phyloP scores from a whole-genome alignment of 2,329 filamentous ascomycete species.

The Cladophialophora exuberans region DNA sequence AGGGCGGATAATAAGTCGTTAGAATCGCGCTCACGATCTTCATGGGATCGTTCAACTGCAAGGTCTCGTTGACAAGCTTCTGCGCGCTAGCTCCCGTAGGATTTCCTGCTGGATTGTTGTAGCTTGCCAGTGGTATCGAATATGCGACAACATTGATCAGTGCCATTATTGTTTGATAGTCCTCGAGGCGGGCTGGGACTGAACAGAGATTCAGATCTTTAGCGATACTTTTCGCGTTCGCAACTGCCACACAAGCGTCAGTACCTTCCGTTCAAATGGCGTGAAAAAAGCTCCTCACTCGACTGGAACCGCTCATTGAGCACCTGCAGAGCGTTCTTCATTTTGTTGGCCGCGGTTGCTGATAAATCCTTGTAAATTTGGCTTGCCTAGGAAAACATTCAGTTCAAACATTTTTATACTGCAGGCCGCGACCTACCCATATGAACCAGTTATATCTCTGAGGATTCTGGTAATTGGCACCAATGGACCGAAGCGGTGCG shows the following conservation, averaged over 20 bases:
- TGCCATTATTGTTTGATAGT: neutral
- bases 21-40: slow-evolving; percentile 7
- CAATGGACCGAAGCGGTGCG: slow-evolving; percentile 7
- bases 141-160: slow-evolving; percentile 1
- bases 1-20: neutral
- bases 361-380: slow-evolving; percentile 15
- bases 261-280: neutral
- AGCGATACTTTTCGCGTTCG: slow-evolving; percentile 12
- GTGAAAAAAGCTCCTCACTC: neutral
- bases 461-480: slow-evolving; percentile 12
- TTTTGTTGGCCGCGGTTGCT: slow-evolving; percentile 10
- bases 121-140: neutral
- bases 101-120: neutral
- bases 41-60: neutral
- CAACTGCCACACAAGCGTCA: slow-evolving; percentile 2
- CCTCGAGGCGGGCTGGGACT: neutral
- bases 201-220: slow-evolving; percentile 13
- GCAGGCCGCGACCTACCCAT: neutral
- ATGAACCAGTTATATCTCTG: slow-evolving; percentile 17
- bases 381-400: neutral
- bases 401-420: neutral
- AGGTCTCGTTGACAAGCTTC: slow-evolving; percentile 1
- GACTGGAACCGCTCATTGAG: neutral
- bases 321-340: slow-evolving; percentile 8
- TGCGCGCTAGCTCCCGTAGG: neutral